Conservation (phyloP, 495 filamentous ascomycete species). For the Cercophora sp. region DNA sequence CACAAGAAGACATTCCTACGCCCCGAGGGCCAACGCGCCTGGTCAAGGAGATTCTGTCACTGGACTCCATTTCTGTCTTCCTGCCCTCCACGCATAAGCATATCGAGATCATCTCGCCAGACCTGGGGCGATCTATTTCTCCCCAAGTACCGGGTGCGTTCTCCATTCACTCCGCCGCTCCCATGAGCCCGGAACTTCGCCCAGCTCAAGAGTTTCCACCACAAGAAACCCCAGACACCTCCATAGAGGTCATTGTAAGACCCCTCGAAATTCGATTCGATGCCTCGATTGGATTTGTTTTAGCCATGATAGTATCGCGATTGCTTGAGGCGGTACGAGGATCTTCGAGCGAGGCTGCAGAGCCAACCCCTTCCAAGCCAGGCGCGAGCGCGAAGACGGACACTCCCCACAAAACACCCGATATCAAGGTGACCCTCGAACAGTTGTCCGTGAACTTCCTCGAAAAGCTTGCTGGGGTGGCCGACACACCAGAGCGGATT, state of each 20-base stretch:
- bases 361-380: conserved; percentile 21
- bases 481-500: conserved; percentile 34
- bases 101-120: conserved; percentile 23
- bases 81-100: conserved; percentile 39
- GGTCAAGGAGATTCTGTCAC: conserved; percentile 45
- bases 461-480: conserved; percentile 54
- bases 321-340: conserved; percentile 44
- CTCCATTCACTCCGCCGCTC: conserved; percentile 42
- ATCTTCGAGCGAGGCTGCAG: conserved; percentile 18
- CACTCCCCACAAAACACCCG: no score
- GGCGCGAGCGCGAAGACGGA: no score
- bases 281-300: conserved; percentile 62
- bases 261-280: conserved; percentile 59
- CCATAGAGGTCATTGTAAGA: conserved; percentile 54
- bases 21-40: conserved; percentile 45
- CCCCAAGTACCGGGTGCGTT: conserved; percentile 56
- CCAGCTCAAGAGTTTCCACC: conserved; percentile 2
- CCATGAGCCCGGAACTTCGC: conserved; percentile 17
- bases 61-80: conserved; percentile 39
- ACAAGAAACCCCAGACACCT: conserved; percentile 26
- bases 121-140: conserved; percentile 31
- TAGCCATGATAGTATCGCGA: conserved; percentile 56
- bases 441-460: conserved; percentile 60
- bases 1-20: conserved; percentile 37
- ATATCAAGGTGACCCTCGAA: conserved; percentile 50